Conservation (phyloP, 1,284 basidiomycete species). For the Earliella scabrosa region DNA sequence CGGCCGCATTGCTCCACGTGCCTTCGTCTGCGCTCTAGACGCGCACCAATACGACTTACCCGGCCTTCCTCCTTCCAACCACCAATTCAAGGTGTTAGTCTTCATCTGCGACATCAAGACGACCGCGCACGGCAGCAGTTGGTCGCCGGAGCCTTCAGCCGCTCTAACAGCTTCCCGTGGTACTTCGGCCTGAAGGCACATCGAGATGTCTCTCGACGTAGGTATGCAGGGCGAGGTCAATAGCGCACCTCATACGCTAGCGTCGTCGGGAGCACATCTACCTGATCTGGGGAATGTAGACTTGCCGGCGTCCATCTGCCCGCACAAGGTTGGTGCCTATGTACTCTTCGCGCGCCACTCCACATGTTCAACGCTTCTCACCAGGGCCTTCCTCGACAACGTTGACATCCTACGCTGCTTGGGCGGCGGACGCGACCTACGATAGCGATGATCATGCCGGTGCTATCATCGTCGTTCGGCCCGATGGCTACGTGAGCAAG, state of each 20-base stretch:
- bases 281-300: background rate
- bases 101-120: slow-evolving; percentile 48
- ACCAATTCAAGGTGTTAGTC: slow-evolving; percentile 65
- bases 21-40: slow-evolving; percentile 68
- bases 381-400: slow-evolving; percentile 41
- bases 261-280: background rate
- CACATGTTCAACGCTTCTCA: background rate
- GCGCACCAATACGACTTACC: slow-evolving; percentile 68
- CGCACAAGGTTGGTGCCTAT: background rate
- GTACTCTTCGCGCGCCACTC: background rate
- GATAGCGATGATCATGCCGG: slow-evolving; percentile 57
- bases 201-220: slow-evolving; percentile 47
- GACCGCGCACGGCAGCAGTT: slow-evolving; percentile 45
- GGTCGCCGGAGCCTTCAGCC: slow-evolving; percentile 49
- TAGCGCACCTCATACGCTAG: background rate
- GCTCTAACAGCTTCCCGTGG: slow-evolving; percentile 42
- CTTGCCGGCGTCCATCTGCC: background rate
- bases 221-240: slow-evolving; percentile 66
- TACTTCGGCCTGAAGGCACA: slow-evolving; percentile 29
- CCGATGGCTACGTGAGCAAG: slow-evolving; percentile 75
- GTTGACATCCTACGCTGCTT: slow-evolving; percentile 35
- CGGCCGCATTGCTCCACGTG: slow-evolving; percentile 61
- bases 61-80: slow-evolving; percentile 68
- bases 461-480: slow-evolving; percentile 68
- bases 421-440: slow-evolving; percentile 50